Evolutionary conservation across 1,284 basidiomycete species (phyloP).

Genomic region (Agaricales sp.): DNA sequence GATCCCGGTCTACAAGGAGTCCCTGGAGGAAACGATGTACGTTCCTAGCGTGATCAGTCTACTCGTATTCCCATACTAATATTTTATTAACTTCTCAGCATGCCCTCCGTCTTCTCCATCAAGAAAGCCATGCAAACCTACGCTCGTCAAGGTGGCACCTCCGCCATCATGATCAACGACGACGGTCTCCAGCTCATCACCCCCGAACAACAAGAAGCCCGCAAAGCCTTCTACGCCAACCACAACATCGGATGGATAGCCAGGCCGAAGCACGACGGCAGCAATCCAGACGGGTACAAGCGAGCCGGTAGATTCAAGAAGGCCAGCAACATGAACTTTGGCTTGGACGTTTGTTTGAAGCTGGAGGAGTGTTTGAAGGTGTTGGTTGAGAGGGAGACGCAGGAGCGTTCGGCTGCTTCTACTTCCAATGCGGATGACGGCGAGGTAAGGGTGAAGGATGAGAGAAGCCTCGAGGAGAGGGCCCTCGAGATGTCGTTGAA

Average conservation of each 20-base stretch:
- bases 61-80: slow-evolving; percentile 5
- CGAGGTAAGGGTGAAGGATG: slow-evolving; percentile 19
- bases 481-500: slow-evolving; percentile 58
- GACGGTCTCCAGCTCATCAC: slow-evolving; percentile 61
- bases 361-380: slow-evolving; percentile 61
- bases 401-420: background rate
- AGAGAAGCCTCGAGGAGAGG: slow-evolving; percentile 41
- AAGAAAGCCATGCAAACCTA: slow-evolving; percentile 85
- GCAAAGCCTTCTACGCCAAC: slow-evolving; percentile 68
- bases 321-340: slow-evolving; percentile 86
- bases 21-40: slow-evolving; percentile 56
- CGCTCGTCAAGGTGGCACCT: slow-evolving; percentile 73
- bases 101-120: slow-evolving; percentile 70
- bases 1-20: slow-evolving; percentile 79
- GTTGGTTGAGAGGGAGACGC: slow-evolving; percentile 25
- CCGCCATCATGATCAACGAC: slow-evolving; percentile 67
- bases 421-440: slow-evolving; percentile 15
- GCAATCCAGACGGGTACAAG: slow-evolving; percentile 50
- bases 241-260: slow-evolving; percentile 81
- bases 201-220: slow-evolving; percentile 50
- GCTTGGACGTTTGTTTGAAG: slow-evolving; percentile 57
- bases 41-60: slow-evolving; percentile 16
- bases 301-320: slow-evolving; percentile 90
- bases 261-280: slow-evolving; percentile 54
- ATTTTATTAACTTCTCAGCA: slow-evolving; percentile 22